Evolutionary conservation across 2,329 filamentous ascomycete genomes (phyloP).

Genomic region (Sarocladium brachiariae): DNA sequence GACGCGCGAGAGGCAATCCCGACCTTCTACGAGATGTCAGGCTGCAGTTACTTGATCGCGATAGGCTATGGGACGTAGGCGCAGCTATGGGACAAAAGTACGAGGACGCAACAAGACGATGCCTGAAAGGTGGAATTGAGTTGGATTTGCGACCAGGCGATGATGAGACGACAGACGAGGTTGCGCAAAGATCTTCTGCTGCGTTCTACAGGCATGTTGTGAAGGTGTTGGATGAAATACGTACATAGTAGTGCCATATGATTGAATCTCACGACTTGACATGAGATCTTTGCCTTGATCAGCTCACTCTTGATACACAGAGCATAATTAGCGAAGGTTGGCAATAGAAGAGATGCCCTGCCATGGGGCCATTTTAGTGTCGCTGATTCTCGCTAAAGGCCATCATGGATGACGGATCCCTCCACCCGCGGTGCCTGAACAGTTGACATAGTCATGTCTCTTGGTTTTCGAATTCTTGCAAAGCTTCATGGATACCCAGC

Average conservation of each 20-base stretch:
- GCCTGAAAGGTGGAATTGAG: constrained; percentile 28
- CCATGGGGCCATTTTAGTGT: too few species aligned
- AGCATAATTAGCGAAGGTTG: too few species aligned
- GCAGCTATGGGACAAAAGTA: constrained; percentile 33
- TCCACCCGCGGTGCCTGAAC: too few species aligned
- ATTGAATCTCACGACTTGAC: constrained; percentile 2
- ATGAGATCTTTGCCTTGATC: too few species aligned
- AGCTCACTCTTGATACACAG: too few species aligned
- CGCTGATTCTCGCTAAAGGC: too few species aligned
- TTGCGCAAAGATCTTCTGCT: constrained; percentile 32
- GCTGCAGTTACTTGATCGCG: constrained; percentile 23
- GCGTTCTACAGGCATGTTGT: constrained; percentile 38
- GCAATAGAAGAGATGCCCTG: too few species aligned
- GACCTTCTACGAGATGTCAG: constrained; percentile 30
- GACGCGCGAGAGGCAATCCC: constrained; percentile 26
- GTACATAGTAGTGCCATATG: not conserved
- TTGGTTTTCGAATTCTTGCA: too few species aligned
- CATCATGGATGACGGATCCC: too few species aligned
- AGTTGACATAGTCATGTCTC: too few species aligned
- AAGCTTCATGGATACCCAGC: too few species aligned
- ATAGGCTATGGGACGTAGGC: constrained; percentile 26
- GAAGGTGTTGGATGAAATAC: constrained; percentile 30
- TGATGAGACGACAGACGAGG: constrained; percentile 33
- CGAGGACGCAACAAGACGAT: constrained; percentile 29
- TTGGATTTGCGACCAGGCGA: constrained; percentile 29